These are phyloP conservation scores for Torulaspora microellipsoides DNA, from an alignment of 805 yeast genomes.

Conservation along the genomic window DNA sequence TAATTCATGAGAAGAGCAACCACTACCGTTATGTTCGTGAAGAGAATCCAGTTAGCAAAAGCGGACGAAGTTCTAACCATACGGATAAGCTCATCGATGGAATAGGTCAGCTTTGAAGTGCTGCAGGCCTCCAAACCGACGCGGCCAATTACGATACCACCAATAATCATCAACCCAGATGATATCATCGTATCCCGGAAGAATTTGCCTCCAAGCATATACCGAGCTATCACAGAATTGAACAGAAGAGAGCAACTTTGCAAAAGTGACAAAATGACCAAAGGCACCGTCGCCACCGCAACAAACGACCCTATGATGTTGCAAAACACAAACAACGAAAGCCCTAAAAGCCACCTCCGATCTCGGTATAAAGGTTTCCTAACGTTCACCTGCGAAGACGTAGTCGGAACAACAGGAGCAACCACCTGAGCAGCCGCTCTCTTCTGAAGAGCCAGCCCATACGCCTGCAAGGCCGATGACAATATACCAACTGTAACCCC, in stretches of 20 bases:
- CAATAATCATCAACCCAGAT: not conserved
- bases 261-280: constrained; percentile 72
- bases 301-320: constrained; percentile 77
- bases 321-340: constrained; percentile 62
- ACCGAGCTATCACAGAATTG: constrained; percentile 67
- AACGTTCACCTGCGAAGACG: not conserved
- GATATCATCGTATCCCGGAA: not conserved
- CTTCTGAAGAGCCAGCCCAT: not conserved
- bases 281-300: constrained; percentile 78
- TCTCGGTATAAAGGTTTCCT: not conserved
- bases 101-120: constrained; percentile 4
- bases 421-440: not conserved
- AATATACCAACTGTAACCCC: not conserved
- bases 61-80: not conserved
- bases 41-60: not conserved
- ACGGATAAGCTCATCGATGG: constrained; percentile 33
- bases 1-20: not conserved
- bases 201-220: constrained; percentile 34
- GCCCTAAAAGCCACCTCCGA: constrained; percentile 67
- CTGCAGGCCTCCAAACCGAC: not conserved
- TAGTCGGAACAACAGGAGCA: not conserved
- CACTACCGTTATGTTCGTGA: not conserved
- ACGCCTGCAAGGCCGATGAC: not conserved
- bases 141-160: not conserved
- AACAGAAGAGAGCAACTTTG: constrained; percentile 88